These are phyloP conservation scores for Penicillium paradoxum DNA, from an alignment of 495 filamentous ascomycete species.

Conservation along the genomic window DNA sequence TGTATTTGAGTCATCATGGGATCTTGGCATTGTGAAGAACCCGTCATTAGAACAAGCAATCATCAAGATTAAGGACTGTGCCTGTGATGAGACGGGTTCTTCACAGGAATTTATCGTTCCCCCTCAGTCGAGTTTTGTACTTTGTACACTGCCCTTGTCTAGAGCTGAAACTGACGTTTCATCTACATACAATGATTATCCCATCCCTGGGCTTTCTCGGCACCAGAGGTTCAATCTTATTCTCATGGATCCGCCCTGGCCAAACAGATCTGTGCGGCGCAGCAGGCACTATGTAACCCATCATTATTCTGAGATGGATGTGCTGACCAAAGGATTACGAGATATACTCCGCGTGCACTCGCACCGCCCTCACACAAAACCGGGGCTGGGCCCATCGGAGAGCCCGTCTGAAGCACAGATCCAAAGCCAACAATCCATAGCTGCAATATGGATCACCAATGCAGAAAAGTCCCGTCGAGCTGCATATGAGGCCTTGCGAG, in stretches of 20 bases:
- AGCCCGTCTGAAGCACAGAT: not conserved
- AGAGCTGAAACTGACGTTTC: not conserved
- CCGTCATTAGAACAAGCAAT: constrained; percentile 23
- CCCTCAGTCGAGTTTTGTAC: constrained; percentile 47
- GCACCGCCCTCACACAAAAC: not conserved
- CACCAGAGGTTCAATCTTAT: constrained; percentile 65
- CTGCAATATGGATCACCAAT: constrained; percentile 88
- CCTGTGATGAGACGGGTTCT: constrained; percentile 4
- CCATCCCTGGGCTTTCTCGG: constrained; percentile 26
- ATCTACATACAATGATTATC: not conserved
- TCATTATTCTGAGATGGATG: constrained; percentile 30
- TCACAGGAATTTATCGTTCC: constrained; percentile 38
- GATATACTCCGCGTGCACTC: constrained; percentile 30
- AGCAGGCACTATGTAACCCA: constrained; percentile 61
- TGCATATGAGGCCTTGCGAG: constrained; percentile 55
- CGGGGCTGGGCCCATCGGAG: not conserved
- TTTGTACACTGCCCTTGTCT: constrained; percentile 34
- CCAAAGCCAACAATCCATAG: constrained; percentile 23
- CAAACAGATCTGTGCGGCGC: constrained; percentile 77
- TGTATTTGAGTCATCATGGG: constrained; percentile 22
- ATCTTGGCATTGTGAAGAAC: constrained; percentile 36
- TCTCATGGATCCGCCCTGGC: constrained; percentile 90
- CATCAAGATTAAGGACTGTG: constrained; percentile 14
- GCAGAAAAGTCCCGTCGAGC: constrained; percentile 53
- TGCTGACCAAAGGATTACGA: constrained; percentile 24